Evolutionary conservation across 805 yeast species (phyloP).

Genomic region (Candida vartiovaarae): DNA sequence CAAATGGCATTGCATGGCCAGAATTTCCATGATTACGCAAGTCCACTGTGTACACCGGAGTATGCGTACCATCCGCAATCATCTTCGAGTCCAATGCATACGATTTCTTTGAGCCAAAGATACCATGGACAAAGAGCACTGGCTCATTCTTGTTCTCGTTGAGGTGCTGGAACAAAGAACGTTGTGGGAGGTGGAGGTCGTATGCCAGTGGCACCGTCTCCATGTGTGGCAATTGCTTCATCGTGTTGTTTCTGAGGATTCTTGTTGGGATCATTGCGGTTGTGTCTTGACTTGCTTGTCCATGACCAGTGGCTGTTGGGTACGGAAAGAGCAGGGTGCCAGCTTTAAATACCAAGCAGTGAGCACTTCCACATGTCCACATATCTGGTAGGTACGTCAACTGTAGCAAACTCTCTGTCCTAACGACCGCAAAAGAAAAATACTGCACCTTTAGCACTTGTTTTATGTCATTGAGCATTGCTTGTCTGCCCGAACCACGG

Average conservation of each 20-base stretch:
- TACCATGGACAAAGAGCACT: slow-evolving; percentile 41
- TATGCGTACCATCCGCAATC: slow-evolving; percentile 27
- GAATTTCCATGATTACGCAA: slow-evolving; percentile 46
- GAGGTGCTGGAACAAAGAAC: slow-evolving; percentile 17
- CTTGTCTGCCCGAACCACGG: too few relatives aligned
- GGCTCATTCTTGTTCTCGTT: slow-evolving; percentile 24
- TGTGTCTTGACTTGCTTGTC: too few relatives aligned
- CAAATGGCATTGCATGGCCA: slow-evolving; percentile 36
- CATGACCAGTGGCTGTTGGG: too few relatives aligned
- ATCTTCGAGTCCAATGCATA: slow-evolving; percentile 32
- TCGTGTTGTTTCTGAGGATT: slow-evolving; percentile 65
- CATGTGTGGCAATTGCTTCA: slow-evolving; percentile 53
- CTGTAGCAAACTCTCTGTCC: too few relatives aligned
- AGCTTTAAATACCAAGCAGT: too few relatives aligned
- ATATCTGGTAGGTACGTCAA: too few relatives aligned
- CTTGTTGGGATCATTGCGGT: slow-evolving; percentile 17
- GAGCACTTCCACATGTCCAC: too few relatives aligned
- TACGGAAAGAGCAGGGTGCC: too few relatives aligned
- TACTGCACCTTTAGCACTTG: too few relatives aligned
- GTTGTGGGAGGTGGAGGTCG: slow-evolving; percentile 23
- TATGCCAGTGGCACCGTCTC: slow-evolving; percentile 32
- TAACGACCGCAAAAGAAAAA: too few relatives aligned
- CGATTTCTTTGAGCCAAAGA: slow-evolving; percentile 41
- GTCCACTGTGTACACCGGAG: slow-evolving; percentile 37
- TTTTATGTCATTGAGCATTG: too few relatives aligned